phyloP scores from a whole-genome alignment of 768 basidiomycete genomes.

The Trametes sanguinea region DNA sequence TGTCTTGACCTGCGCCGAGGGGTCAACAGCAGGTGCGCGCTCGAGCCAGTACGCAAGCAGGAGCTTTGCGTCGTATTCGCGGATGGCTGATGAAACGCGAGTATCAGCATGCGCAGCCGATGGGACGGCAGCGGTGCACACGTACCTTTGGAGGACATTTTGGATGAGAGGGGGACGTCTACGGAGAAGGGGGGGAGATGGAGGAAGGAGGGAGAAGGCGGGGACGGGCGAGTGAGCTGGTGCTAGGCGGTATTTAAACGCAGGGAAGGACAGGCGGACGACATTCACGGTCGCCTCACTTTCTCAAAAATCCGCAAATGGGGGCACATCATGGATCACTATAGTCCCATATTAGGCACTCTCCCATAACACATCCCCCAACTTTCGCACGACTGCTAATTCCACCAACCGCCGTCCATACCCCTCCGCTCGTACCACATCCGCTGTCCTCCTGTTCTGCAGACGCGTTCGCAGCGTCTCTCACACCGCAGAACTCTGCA shows the following conservation, averaged over 20 bases:
- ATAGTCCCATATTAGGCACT: slow-evolving; percentile 9
- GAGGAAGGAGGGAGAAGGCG: slow-evolving; percentile 17
- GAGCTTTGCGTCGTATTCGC: slow-evolving; percentile 99
- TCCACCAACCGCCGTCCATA: not conserved
- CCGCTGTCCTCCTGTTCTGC: not conserved
- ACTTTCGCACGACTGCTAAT: slow-evolving; percentile 21
- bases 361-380: slow-evolving; percentile 17
- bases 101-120: slow-evolving; percentile 2
- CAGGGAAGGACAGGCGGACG: slow-evolving; percentile 22
- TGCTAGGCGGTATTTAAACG: slow-evolving; percentile 26
- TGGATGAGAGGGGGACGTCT: slow-evolving; percentile 10
- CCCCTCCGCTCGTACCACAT: slow-evolving; percentile 16
- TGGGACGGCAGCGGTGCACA: not conserved
- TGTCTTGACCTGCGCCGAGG: slow-evolving; percentile 54
- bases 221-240: slow-evolving; percentile 4
- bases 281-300: slow-evolving; percentile 30
- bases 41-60: slow-evolving; percentile 97
- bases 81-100: slow-evolving; percentile 58
- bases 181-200: slow-evolving; percentile 10
- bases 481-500: too few species aligned
- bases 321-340: slow-evolving; percentile 21
- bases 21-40: slow-evolving; percentile 78
- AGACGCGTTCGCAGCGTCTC: too few species aligned
- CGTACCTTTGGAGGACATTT: slow-evolving; percentile 36
- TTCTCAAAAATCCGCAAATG: slow-evolving; percentile 27